phyloP scores from a whole-genome alignment of 495 filamentous ascomycete species.

The Cryomyces antarcticus region DNA sequence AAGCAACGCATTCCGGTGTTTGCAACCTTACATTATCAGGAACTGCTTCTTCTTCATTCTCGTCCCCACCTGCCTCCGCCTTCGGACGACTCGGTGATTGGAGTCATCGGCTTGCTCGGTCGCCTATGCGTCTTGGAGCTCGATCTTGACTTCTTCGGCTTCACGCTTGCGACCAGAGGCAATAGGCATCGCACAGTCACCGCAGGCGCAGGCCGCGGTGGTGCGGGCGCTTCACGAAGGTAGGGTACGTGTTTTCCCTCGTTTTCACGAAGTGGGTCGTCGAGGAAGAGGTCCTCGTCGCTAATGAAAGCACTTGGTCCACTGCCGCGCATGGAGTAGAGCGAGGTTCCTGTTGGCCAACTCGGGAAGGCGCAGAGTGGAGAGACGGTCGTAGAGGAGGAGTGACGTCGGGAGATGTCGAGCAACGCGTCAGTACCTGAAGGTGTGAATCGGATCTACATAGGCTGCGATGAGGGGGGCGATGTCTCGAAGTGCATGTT shows the following conservation, averaged over 20 bases:
- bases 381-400: conserved; percentile 4
- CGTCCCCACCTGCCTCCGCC: conserved; percentile 1
- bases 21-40: too few relatives aligned
- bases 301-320: conserved; percentile 17
- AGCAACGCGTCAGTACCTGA: conserved; percentile 1
- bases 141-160: conserved; percentile 14
- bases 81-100: conserved; percentile 13
- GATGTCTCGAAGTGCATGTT: conserved; percentile 13
- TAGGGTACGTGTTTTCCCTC: conserved; percentile 3
- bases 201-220: conserved; percentile 13
- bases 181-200: conserved; percentile 12
- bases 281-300: conserved; percentile 20
- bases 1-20: too few relatives aligned
- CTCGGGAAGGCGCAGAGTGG: conserved; percentile 13
- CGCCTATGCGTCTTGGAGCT: conserved; percentile 11
- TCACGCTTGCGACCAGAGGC: conserved; percentile 14
- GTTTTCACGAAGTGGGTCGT: conserved; percentile 7
- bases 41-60: too few relatives aligned
- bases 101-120: conserved; percentile 15
- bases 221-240: conserved; percentile 17
- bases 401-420: conserved; percentile 5
- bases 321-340: conserved; percentile 7
- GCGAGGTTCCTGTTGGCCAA: conserved; percentile 14
- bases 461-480: conserved; percentile 10
- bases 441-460: conserved; percentile 8